These are phyloP conservation scores for Pythium rhizo-oryzae DNA, from an alignment of 352 stramenopile species.

Conservation along the genomic window DNA sequence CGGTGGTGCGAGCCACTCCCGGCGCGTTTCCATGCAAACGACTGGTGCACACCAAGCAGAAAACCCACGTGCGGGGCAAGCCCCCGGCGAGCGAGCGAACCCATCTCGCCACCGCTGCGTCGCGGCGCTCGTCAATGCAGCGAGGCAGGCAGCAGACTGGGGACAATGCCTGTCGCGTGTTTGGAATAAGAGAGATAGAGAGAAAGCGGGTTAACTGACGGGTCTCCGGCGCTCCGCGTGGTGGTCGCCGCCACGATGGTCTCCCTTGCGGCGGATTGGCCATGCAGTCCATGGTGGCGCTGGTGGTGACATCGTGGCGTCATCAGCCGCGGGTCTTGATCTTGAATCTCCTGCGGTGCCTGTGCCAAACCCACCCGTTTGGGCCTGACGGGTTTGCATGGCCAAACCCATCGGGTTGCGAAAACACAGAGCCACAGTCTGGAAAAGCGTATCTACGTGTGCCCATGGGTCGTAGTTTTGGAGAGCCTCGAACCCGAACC, in stretches of 20 bases:
- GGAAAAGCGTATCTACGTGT: neutral
- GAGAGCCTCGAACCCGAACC: too few species aligned
- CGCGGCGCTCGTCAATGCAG: constrained; percentile 7
- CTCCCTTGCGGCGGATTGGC: constrained; percentile 19
- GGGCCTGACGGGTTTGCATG: neutral
- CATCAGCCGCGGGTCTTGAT: constrained; percentile 25
- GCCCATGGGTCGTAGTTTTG: constrained; percentile 9
- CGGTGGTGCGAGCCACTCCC: constrained; percentile 8
- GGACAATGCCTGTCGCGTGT: neutral
- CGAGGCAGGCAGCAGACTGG: too few species aligned
- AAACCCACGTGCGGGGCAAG: constrained; percentile 11
- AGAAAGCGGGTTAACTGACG: neutral
- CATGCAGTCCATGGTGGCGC: constrained; percentile 4
- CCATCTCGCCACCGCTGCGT: constrained; percentile 20
- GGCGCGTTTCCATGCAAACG: constrained; percentile 29
- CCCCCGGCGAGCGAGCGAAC: constrained; percentile 1
- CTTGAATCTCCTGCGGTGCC: constrained; percentile 8
- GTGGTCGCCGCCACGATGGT: neutral
- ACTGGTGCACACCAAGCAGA: constrained; percentile 36
- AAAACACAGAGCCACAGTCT: neutral
- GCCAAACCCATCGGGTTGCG: constrained; percentile 1
- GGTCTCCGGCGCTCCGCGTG: neutral
- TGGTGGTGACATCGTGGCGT: constrained; percentile 27
- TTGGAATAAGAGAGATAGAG: neutral
- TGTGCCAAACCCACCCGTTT: constrained; percentile 3